phyloP scores from a whole-genome alignment of 116 monocot species.

The Iris pallida region DNA sequence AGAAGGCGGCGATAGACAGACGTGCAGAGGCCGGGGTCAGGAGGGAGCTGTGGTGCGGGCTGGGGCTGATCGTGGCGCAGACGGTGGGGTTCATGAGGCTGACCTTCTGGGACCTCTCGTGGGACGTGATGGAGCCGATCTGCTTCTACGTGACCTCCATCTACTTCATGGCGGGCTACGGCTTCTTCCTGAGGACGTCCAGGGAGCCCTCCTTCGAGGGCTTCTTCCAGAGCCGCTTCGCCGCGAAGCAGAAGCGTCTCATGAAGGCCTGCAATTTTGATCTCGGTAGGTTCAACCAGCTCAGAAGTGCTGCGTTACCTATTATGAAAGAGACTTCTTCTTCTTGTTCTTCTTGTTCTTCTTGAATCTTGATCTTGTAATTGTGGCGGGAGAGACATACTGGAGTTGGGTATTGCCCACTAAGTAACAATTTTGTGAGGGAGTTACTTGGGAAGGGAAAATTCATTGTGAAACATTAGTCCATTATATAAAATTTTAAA shows the following conservation, averaged over 20 bases:
- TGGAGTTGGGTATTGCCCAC: slow-evolving; percentile 12
- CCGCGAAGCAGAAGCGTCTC: slow-evolving; percentile 22
- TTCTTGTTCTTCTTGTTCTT: background rate
- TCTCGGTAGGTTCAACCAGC: slow-evolving; percentile 18
- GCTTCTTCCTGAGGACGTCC: slow-evolving; percentile 22
- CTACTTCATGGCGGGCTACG: slow-evolving; percentile 25
- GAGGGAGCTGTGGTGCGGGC: slow-evolving; percentile 20
- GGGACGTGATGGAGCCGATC: slow-evolving; percentile 39
- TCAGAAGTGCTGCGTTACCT: slow-evolving; percentile 1
- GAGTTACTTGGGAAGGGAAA: background rate
- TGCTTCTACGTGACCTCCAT: slow-evolving; percentile 27
- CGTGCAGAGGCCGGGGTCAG: slow-evolving; percentile 2
- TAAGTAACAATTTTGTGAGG: slow-evolving; percentile 1
- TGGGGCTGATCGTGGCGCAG: slow-evolving; percentile 14
- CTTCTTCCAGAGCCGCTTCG: slow-evolving; percentile 25
- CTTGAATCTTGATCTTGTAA: background rate
- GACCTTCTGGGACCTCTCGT: slow-evolving; percentile 34
- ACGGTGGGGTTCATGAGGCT: slow-evolving; percentile 21
- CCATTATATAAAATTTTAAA: slow-evolving; percentile 4
- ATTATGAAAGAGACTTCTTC: background rate
- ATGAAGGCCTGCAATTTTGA: slow-evolving; percentile 23
- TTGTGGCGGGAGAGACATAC: background rate
- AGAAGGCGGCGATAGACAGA: slow-evolving; percentile 17
- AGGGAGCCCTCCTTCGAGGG: slow-evolving; percentile 30
- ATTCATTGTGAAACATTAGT: background rate